Evolutionary conservation across 768 basidiomycete species (phyloP).

Genomic region (Neoboletus brunneissimus): DNA sequence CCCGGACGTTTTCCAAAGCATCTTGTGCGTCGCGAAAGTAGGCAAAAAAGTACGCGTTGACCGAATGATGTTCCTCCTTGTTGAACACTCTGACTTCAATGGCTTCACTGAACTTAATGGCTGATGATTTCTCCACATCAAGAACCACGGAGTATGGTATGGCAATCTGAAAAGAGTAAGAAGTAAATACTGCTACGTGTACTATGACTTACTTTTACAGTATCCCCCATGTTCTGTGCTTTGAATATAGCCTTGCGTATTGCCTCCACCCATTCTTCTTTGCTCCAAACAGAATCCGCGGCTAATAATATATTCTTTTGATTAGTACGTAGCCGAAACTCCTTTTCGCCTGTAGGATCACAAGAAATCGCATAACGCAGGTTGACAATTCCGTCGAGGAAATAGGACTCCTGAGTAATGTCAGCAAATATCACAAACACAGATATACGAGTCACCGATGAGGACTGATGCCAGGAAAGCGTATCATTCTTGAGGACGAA

Average conservation of each 20-base stretch:
- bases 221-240: conserved; percentile 93
- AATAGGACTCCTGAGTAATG: conserved; percentile 82
- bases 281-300: conserved; percentile 77
- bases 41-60: conserved; percentile 92
- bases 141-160: conserved; percentile 89
- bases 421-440: conserved; percentile 3
- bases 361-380: conserved; percentile 90
- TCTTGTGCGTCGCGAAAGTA: conserved; percentile 82
- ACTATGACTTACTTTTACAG: conserved; percentile 67
- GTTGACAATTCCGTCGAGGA: conserved; percentile 94
- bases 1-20: conserved; percentile 79
- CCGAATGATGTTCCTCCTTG: conserved; percentile 67
- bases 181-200: background rate
- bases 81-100: conserved; percentile 92
- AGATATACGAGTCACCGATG: conserved; percentile 50
- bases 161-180: conserved; percentile 61
- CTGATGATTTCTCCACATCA: conserved; percentile 83
- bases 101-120: conserved; percentile 94
- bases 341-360: conserved; percentile 73
- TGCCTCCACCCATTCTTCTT: conserved; percentile 95
- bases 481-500: conserved; percentile 95
- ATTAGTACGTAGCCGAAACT: conserved; percentile 80
- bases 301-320: conserved; percentile 69
- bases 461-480: conserved; percentile 92
- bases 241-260: conserved; percentile 94